Base-by-base conservation (phyloP, 2,329 filamentous ascomycete species). In the Madurella fahalii region DNA sequence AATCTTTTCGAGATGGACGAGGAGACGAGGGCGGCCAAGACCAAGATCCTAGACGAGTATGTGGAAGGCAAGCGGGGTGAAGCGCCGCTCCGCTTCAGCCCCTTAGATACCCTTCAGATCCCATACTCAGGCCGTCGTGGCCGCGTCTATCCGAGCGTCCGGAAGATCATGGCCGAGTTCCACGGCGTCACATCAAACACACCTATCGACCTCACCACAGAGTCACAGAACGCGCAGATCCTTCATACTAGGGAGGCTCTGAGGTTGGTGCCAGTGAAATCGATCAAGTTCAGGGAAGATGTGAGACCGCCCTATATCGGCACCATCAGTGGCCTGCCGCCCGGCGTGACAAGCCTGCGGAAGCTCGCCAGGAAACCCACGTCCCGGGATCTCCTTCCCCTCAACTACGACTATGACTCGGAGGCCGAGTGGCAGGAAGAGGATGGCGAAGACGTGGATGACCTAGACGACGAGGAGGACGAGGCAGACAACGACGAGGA, bases 381-480 rank as follows among this genome's bases (percentile, higher is more conserved):
- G 64, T 68, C 74, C 61, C 69, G 78, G 68, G 59, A 62, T 57
- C 71, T 75, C n/a, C 72, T 90, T 1, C 81, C 85, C 5, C 78
- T 88, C 4, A 78, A 90, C 63, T 95, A 95, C 67, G 89, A 91
- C 60, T 91, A 93, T 66, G 89, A 94, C 65, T 93, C 89, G 2
- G 89, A 95, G 68, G 88, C 83, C 5, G 90, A 94, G 67, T 95
- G 89, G 89, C 86, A 91, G 65, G 89, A 90, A 54, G 80, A 86
- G 57, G 82, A 83, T 31, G 86, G 87, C 25, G 86, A 88, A 42
- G 84, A 87, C 47, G 79, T 89, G 2, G 84, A 83, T 13, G 80
- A 85, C 2, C 75, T 85, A 25, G 86, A 87, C 17, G 85, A 87
- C 9, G 81, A 81, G 73, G 91, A 80, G 75, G 92, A 80, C n/a